Conservation (phyloP, 208 protist genomes). For the Crithidia fasciculata region DNA sequence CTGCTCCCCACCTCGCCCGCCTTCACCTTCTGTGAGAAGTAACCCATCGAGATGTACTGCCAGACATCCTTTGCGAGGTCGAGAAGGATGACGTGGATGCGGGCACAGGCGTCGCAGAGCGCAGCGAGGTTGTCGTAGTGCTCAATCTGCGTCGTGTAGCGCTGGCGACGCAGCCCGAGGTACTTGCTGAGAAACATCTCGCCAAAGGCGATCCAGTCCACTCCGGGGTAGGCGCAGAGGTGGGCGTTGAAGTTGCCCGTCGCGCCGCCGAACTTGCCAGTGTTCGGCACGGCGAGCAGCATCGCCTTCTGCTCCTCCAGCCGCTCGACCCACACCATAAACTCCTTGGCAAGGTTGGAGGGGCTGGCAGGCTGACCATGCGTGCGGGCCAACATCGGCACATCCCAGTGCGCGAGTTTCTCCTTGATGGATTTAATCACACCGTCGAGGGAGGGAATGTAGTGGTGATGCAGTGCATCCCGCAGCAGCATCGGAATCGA, state of each 20-base stretch:
- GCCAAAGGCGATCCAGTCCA: slow-evolving; percentile 89
- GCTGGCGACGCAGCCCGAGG: slow-evolving; percentile 78
- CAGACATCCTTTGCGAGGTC: slow-evolving; percentile 94
- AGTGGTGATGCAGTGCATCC: slow-evolving; percentile 76
- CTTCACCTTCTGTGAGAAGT: slow-evolving; percentile 94
- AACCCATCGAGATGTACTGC: slow-evolving; percentile 95
- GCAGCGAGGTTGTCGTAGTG: slow-evolving; percentile 95
- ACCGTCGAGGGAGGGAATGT: slow-evolving; percentile 75
- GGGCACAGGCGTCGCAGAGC: slow-evolving; percentile 88
- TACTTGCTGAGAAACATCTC: slow-evolving; percentile 84
- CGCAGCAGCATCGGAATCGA: slow-evolving; percentile 93
- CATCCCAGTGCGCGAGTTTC: slow-evolving; percentile 73
- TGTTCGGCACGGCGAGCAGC: slow-evolving; percentile 60
- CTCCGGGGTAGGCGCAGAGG: slow-evolving; percentile 81
- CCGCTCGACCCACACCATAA: slow-evolving; percentile 92
- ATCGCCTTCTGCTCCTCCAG: slow-evolving; percentile 76
- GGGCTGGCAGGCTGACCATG: slow-evolving; percentile 95
- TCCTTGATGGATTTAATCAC: slow-evolving; percentile 56
- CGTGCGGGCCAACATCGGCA: slow-evolving; percentile 94
- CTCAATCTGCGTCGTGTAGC: slow-evolving; percentile 95
- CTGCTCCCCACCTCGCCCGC: slow-evolving; percentile 95
- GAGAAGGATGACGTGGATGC: slow-evolving; percentile 94
- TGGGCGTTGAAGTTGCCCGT: slow-evolving; percentile 96
- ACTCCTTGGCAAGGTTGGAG: slow-evolving; percentile 94
- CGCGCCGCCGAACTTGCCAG: slow-evolving; percentile 94